Evolutionary conservation across 192 early-diverging fungal species (phyloP).

Genomic region (Entomortierella chlamydospora): DNA sequence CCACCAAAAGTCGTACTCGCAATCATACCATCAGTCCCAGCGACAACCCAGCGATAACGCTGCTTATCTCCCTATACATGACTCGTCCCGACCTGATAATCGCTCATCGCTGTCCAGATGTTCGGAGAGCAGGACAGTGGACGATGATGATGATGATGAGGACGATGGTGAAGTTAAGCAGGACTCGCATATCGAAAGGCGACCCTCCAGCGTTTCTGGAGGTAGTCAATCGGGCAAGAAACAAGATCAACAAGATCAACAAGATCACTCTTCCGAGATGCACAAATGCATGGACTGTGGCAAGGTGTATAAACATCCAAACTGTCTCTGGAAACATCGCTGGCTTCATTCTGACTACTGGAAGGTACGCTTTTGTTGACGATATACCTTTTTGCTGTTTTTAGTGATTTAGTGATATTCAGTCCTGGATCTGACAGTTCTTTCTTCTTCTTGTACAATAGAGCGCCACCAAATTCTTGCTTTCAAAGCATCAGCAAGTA

Average conservation of each 20-base stretch:
- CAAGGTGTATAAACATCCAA: conserved; percentile 52
- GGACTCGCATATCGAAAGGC: conserved; percentile 1
- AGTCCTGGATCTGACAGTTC: background rate
- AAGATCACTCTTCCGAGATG: conserved; percentile 10
- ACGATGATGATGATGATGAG: conserved; percentile 43
- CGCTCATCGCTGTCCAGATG: background rate
- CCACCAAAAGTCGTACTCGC: background rate
- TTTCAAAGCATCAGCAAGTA: conserved; percentile 78
- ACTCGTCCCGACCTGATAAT: background rate
- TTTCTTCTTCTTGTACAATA: background rate
- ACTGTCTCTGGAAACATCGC: conserved; percentile 65
- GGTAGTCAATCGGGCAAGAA: background rate
- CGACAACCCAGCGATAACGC: background rate
- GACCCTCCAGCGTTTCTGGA: no score
- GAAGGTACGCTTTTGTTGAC: conserved; percentile 55
- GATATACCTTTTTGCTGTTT: background rate
- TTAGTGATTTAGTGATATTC: no score
- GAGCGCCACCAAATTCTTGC: conserved; percentile 61
- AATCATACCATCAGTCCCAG: background rate
- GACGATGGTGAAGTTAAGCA: conserved; percentile 52
- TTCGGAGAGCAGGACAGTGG: conserved; percentile 14
- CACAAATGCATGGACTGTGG: conserved; percentile 52
- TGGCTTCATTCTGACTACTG: conserved; percentile 78
- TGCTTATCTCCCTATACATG: background rate
- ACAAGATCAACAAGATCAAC: conserved; percentile 9